phyloP scores from a whole-genome alignment of 75 land plant species.

The Sequoiadendron giganteum region DNA sequence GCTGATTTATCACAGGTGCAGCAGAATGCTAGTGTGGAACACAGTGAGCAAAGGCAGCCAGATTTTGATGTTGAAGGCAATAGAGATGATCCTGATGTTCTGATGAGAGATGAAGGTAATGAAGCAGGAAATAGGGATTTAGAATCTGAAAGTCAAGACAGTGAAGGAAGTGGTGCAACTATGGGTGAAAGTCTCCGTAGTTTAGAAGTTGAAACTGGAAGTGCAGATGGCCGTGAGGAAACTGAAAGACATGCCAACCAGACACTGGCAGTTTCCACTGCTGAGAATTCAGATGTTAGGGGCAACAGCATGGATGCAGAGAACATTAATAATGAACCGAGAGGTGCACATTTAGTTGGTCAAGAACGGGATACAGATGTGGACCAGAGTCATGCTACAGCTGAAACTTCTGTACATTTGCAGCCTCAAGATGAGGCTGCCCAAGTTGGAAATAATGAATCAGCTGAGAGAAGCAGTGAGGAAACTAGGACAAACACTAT shows the following conservation, averaged over 20 bases:
- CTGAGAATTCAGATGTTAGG: constrained; percentile 12
- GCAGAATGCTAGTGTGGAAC: constrained; percentile 13
- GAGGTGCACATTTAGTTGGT: constrained; percentile 36
- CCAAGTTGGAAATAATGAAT: constrained; percentile 25
- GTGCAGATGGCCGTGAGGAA: constrained; percentile 56
- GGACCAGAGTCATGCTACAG: constrained; percentile 18
- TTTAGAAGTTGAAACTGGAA: constrained; percentile 60
- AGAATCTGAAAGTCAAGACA: constrained; percentile 51
- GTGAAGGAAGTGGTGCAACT: constrained; percentile 60
- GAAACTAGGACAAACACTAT: constrained; percentile 56
- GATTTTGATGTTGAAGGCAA: background rate
- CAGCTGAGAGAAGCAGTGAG: constrained; percentile 29
- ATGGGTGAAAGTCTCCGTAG: constrained; percentile 57
- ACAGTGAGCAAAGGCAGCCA: constrained; percentile 5
- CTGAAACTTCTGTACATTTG: constrained; percentile 27
- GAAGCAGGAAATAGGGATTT: constrained; percentile 35
- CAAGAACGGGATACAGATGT: constrained; percentile 23
- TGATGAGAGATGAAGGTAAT: constrained; percentile 45
- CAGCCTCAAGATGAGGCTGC: constrained; percentile 22
- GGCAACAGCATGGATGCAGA: constrained; percentile 11
- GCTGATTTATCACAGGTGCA: background rate
- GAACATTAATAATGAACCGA: constrained; percentile 58
- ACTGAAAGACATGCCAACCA: constrained; percentile 28
- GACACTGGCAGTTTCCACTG: constrained; percentile 18
- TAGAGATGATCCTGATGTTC: constrained; percentile 32